Evolutionary conservation across 805 yeast species (phyloP), one percentile per base, ranked within the genome.

Genomic region (Suhomyces kilbournensis): DNA sequence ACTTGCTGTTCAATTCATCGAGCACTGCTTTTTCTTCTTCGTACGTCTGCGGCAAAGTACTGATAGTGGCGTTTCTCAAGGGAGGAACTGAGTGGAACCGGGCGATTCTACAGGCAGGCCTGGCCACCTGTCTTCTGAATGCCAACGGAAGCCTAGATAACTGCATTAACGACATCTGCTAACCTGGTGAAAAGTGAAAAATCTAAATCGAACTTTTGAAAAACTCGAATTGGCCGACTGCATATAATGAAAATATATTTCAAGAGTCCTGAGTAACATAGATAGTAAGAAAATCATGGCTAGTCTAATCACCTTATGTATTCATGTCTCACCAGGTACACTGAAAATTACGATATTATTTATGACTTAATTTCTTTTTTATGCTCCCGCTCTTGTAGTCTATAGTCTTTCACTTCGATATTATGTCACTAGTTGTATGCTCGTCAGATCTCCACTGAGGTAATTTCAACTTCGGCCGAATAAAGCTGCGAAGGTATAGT

Each of bases 21-120:
- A 88, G 75, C 42, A 82, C 68, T 38, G 77, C 85, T 66, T 86
- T 86, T 63, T 88, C 96, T 58, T 88, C 91, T 57, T 85, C 92
- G 60, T 86, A 87, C 17, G 83, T 74, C 45, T 64, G 53, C 9
- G 79, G 79, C 44, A 48, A 59, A 8, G 46, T 20, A 49, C 34
- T 56, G 32, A 28, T 30, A 10, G 51, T 39, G 39, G 51, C 59
- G 30, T 53, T 57, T 17, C 46, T 40, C 22, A 42, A 39, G 15
- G 42, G 28, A 7, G 45, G 19, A 14, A 40, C 20, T 19, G 48
- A 42, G 25, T 47, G 53, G 28, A 50, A 44, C 43, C 23, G 43
- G 14, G 40, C 38, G 3, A 46, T 9, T 34, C 32, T 46, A 8
- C 30, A 20, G 32, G 20, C 38, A 8, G 42, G 23, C 42, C 23